Base-by-base conservation (phyloP, 1,284 basidiomycete genomes). In the Filobasidium uniguttulatum region DNA sequence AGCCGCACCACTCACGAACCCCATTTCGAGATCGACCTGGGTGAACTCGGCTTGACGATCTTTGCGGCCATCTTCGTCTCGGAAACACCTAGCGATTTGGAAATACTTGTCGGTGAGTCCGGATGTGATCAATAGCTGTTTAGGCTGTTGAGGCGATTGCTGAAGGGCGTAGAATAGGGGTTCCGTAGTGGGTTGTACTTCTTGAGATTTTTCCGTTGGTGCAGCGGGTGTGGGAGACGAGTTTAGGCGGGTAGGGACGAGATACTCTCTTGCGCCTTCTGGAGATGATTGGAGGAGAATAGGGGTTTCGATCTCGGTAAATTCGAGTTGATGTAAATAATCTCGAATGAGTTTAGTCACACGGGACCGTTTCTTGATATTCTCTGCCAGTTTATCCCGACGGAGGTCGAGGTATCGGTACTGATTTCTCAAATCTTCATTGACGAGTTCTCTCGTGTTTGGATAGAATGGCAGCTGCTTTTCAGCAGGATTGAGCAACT, bases 21-120 rank as follows among this genome's bases (percentile, higher is more conserved):
- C 87, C 85, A 96, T 91, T 71, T 96, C 91, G 56, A 96, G 69
- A 78, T 96, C 91, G 56, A 96, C 75, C 71, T 96, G 90, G 19
- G 91, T 96, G 68, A 96, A 96, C 68, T 96, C 91, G 0, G 91
- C 89, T 64, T 96, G 91, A 26, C 90, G 77, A 68, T 96, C 90
- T 67, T 85, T 89, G 52, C 90, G 76, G 2, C 88, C 87, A 62
- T 89, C 88, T 67, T 96, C 91, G 67, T 96, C 90, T 35, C 91
- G 78, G 75, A 96, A 96, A 69, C 90, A 96, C 57, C 80, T 79
- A 14, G 91, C 91, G 50, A 96, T 76, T 68, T 96, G 90, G 69
- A 81, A 96, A 69, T 96, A 96, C 56, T 77, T 79, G 62, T 89
- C 85, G 5, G 91, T 77, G 1, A 78, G 81, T n/a, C 89, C 91